Conservation (phyloP, 169 alveolate species). For the Plasmodium vivax region DNA sequence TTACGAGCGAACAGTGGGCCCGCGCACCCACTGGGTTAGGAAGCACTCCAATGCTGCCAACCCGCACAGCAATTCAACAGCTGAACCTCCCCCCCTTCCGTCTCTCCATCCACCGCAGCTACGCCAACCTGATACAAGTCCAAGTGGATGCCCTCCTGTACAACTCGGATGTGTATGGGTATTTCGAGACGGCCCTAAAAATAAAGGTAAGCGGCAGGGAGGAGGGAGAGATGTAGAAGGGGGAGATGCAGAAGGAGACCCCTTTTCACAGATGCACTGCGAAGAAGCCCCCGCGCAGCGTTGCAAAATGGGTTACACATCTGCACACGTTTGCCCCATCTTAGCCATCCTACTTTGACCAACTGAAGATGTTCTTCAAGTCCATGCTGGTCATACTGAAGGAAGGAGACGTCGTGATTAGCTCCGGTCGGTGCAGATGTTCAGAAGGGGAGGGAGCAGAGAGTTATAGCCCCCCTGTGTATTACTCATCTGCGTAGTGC, state of each 20-base stretch:
- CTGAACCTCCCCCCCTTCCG: not conserved
- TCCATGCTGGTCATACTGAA: conserved; percentile 31
- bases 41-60: not conserved
- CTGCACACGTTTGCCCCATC: not conserved
- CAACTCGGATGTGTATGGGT: conserved; percentile 26
- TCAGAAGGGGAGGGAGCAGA: not conserved
- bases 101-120: not conserved
- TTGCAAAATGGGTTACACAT: not conserved
- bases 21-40: not conserved
- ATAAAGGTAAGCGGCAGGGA: conserved; percentile 3
- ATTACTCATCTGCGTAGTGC: not conserved
- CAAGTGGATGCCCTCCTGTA: conserved; percentile 62
- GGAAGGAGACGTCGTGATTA: conserved; percentile 41
- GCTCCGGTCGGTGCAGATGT: conserved; percentile 11
- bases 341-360: conserved; percentile 50
- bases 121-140: conserved; percentile 48
- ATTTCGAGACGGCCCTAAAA: conserved; percentile 21
- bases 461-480: not conserved
- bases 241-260: not conserved
- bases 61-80: not conserved
- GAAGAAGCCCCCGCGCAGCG: not conserved
- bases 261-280: not conserved
- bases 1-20: not conserved
- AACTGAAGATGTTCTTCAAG: conserved; percentile 40
- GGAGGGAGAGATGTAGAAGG: no score